Conservation (phyloP, 108 stramenopile genomes). For the Conticribra weissflogii region DNA sequence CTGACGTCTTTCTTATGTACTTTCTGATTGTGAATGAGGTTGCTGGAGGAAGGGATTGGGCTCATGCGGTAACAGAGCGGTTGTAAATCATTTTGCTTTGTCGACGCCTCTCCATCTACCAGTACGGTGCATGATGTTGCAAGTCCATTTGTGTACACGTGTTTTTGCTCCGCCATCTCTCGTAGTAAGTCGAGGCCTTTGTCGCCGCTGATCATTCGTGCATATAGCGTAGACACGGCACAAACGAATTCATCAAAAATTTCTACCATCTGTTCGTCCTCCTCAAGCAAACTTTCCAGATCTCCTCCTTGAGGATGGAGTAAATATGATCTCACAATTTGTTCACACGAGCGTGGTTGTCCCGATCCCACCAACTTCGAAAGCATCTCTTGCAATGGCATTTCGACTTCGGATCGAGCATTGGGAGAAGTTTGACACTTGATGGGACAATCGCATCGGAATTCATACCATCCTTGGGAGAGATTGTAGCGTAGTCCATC, state of each 20-base stretch:
- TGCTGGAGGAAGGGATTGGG: constrained; percentile 59
- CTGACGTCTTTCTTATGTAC: constrained; percentile 29
- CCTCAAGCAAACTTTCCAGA: constrained; percentile 41
- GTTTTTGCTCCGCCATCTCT: constrained; percentile 50
- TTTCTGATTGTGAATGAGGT: constrained; percentile 38
- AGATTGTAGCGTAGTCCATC: constrained; percentile 80
- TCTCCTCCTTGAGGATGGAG: constrained; percentile 60
- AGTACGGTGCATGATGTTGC: constrained; percentile 28
- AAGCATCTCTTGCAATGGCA: constrained; percentile 36
- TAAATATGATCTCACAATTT: constrained; percentile 49
- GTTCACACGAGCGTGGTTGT: constrained; percentile 49
- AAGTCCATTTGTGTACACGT: constrained; percentile 33
- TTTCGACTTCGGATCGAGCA: not conserved
- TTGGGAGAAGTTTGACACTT: constrained; percentile 6
- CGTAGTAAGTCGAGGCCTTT: constrained; percentile 43
- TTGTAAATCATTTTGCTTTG: constrained; percentile 1
- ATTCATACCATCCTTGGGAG: constrained; percentile 81
- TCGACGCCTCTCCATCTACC: constrained; percentile 24
- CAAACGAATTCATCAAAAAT: constrained; percentile 50
- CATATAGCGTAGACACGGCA: constrained; percentile 72
- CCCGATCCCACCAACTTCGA: constrained; percentile 14
- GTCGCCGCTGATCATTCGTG: constrained; percentile 77
- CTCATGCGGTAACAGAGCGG: constrained; percentile 40
- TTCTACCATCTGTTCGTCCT: constrained; percentile 13
- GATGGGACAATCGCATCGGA: constrained; percentile 54